Evolutionary conservation across 2,329 filamentous ascomycete genomes (phyloP), one percentile per base, ranked within the genome.

Genomic region (Xylaria sp.): DNA sequence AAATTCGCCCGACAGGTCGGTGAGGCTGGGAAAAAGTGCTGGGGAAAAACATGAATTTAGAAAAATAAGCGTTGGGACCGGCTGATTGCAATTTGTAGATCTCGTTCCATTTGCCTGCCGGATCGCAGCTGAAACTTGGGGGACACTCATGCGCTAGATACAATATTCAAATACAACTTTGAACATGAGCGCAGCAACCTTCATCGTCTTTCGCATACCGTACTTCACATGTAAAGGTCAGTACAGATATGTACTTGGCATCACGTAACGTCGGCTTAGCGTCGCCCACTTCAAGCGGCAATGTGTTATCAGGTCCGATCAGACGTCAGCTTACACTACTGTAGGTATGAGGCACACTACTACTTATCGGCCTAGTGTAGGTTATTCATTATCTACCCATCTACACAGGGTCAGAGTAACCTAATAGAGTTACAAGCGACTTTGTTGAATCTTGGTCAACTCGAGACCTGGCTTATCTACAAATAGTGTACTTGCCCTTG

Each of bases 101-200:
- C 43, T 20, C 36, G 41, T 20, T 61, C 5, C 20, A 9, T 23
- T 51, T 66, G 67, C 67, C 63, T 59, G 63, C 67, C 67, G 59
- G 67, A 18, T 20, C 3, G 23, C 18, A 63, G 63, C 67, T 66
- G 59, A 69, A 63, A 51, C 49, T 36, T 48, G 28, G 43, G 43
- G 43, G 31, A 49, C 56, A 43, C 41, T 51, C 41, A 48, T 48
- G 28, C 31, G 55, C 25, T 48, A 36, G 28, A n/a, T 18, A 49
- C 3, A 36, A 25, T 49, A 60, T 39, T 56, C 61, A 68, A 67
- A 67, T 67, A 67, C 64, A 63, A 67, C 59, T 52, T 58, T 55
- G 59, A n/a, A 36, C 20, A 43, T 43, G 58, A 59, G 23, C 61
- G 60, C 39, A 31, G 60, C 39, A 23, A 43, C 20, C 12, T 55